Evolutionary conservation across 305 asterid species (phyloP).

Genomic region (Lippia alba): DNA sequence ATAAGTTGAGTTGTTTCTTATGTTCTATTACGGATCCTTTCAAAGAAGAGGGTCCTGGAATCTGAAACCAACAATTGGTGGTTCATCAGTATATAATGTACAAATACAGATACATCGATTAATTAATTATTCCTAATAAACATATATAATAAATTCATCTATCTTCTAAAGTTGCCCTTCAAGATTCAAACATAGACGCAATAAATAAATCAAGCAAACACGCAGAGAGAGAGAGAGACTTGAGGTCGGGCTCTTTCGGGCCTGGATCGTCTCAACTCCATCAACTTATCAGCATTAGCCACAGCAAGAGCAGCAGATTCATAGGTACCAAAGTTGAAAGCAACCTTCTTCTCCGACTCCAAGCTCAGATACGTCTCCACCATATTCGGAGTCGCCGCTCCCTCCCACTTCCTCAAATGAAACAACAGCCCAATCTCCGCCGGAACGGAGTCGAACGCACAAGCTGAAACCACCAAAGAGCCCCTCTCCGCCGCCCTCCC

Average conservation of each 20-base stretch:
- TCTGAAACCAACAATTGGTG: slow-evolving; percentile 49
- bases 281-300: slow-evolving; percentile 63
- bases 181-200: background rate
- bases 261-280: slow-evolving; percentile 59
- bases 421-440: slow-evolving; percentile 85
- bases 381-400: slow-evolving; percentile 55
- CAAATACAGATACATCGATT: too few species aligned
- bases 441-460: slow-evolving; percentile 90
- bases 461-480: slow-evolving; percentile 73
- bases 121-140: too few species aligned
- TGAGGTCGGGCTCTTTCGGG: slow-evolving; percentile 69
- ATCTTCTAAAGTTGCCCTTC: background rate
- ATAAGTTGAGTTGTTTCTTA: slow-evolving; percentile 69
- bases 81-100: background rate
- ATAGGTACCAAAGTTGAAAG: slow-evolving; percentile 73
- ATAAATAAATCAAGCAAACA: slow-evolving; percentile 7
- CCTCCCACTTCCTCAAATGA: slow-evolving; percentile 69
- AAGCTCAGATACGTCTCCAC: slow-evolving; percentile 84
- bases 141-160: background rate
- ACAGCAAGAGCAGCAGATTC: slow-evolving; percentile 90
- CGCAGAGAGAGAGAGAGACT: slow-evolving; percentile 39
- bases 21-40: slow-evolving; percentile 68
- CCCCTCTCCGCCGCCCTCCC: slow-evolving; percentile 72
- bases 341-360: slow-evolving; percentile 76
- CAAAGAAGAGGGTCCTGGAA: slow-evolving; percentile 74